Base-by-base conservation (phyloP, 345 rosid genomes). In the Streptanthus diversifolius region DNA sequence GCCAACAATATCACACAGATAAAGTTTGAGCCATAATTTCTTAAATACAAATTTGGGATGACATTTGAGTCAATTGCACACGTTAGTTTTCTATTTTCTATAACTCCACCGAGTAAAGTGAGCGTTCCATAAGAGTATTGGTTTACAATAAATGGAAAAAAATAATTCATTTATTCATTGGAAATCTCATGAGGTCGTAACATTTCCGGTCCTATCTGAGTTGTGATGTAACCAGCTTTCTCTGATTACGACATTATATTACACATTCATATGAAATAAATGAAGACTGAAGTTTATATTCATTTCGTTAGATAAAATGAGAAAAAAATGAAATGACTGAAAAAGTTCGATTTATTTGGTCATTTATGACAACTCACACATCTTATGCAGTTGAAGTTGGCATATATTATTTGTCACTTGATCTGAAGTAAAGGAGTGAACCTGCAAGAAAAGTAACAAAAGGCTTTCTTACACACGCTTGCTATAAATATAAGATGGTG, bases 301-400 rank as follows among this genome's bases (percentile, higher is more conserved):
- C 56, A 69, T 56, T 56, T 43, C 6, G 44, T 30, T 68, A 54
- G 5, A 9, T 4, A 14, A 0, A 22, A 49, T 66, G 69, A 47
- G 30, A 47, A 48, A 11, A 29, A 33, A 49, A 7, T 33, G 10
- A 58, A 51, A 24, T 24, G 37, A 40, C n/a, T 29, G 65, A 13
- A 69, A 17, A 6, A 57, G 45, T 33, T 44, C 47, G 58, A 8
- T 29, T 15, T 54, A 7, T 8, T 29, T 54, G 21, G 22, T 57
- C 57, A 70, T 70, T 70, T 45, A 70, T 70, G 47, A 57, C 66
- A 70, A 70, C 66, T 70, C 66, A 58, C 47, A 58, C 47, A 68
- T 54, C 41, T 68, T 40, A 41, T 54, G 63, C 72, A 68, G 13
- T 54, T 27, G 40, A 40, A 19, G 53, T 40, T 54, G 39, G 52